Base-by-base conservation (phyloP, 805 yeast species). In the Zygotorulaspora sp. region DNA sequence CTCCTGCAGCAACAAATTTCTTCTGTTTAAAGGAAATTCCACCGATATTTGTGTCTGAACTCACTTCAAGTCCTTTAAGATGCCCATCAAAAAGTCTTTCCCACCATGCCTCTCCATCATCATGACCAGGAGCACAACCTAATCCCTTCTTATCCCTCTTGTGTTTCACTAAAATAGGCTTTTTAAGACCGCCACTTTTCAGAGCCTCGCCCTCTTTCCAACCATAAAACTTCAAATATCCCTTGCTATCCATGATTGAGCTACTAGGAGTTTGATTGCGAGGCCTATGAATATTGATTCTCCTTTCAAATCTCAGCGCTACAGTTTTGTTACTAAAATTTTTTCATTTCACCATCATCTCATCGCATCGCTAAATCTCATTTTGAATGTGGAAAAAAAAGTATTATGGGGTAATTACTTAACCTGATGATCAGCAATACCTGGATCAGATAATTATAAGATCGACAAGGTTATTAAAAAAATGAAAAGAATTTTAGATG, bases 31-130 rank as follows among this genome's bases (percentile, higher is more conserved):
- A 80, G 6, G 68, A 57, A 0, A 84, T 70, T 1, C 66, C 66
- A 4, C 53, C 56, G 3, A 53, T 62, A 11, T 52, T 58, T 2
- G 50, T 41, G 13, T 36, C 49, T 11, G 41, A 44, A 14, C 47
- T 59, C 6, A 86, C 85, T 41, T 84, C 87, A 35, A 92, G 59
- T 6, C 77, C 74, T 55, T 86, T 85, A 47, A 90, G 70, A 48
- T 88, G 96, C 1, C 96, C 96, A 61, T 90, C 97, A 65, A 92
- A 92, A 30, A 90, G 69, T 47, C 85, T 73, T 49, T 90, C 98
- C 98, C 98, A 90, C 98, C 98, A 90, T 31, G 86, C 82, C 47
- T 85, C 95, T 11, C 80, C 75, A 48, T 86, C 92, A 35, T 78
- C 80, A 7, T 69, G 66, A 16, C 74, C 72, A 32, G 69, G 65